Conservation (phyloP, 306 rosid species). For the Notholithocarpus densiflorus region DNA sequence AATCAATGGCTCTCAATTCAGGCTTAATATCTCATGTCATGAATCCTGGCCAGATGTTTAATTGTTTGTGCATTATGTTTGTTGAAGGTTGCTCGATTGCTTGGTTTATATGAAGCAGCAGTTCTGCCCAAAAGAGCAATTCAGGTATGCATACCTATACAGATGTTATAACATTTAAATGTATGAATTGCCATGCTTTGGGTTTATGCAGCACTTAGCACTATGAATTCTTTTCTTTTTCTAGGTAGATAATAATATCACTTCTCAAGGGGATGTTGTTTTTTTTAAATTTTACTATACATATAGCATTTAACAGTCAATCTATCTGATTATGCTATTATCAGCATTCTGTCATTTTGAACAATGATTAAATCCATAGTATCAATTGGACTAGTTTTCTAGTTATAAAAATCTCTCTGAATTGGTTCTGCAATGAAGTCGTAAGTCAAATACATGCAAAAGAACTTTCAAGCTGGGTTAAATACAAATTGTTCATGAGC, state of each 20-base stretch:
- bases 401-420: neutral
- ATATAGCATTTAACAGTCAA: neutral
- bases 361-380: neutral
- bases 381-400: neutral
- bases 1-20: neutral
- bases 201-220: neutral
- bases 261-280: neutral
- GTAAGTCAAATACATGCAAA: neutral
- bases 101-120: constrained; percentile 88
- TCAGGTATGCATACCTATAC: constrained; percentile 52
- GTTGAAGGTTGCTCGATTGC: constrained; percentile 74
- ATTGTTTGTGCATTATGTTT: constrained; percentile 20
- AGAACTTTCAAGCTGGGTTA: neutral
- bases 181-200: neutral
- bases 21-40: neutral
- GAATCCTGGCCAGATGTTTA: constrained; percentile 1
- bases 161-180: neutral
- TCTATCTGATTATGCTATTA: neutral
- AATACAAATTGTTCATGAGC: neutral
- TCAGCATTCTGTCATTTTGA: no score
- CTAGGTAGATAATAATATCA: neutral
- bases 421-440: neutral
- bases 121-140: constrained; percentile 93
- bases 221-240: neutral
- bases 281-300: neutral